These are phyloP conservation scores for Pseudocercospora macadamiae DNA, from an alignment of 2,329 filamentous ascomycete genomes.

Conservation along the genomic window DNA sequence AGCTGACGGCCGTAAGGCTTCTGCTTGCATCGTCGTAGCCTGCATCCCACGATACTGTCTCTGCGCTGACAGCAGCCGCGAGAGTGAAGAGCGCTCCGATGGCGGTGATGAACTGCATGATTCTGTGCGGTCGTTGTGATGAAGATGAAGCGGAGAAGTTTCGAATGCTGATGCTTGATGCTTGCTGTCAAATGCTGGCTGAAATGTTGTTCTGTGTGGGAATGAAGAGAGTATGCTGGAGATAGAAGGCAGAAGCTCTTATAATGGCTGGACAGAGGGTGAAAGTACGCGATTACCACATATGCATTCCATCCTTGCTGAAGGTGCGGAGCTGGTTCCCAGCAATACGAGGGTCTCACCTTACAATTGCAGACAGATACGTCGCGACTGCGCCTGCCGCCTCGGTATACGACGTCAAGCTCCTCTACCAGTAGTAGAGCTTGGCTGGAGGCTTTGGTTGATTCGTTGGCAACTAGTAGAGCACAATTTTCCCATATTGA, in stretches of 20 bases:
- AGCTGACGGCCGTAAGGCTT: conserved; percentile 61
- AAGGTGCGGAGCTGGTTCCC: conserved; percentile 1
- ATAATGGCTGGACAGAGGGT: neutral
- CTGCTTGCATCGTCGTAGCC: conserved; percentile 67
- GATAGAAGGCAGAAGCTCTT: neutral
- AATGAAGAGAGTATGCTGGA: neutral
- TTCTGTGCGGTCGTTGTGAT: conserved; percentile 1
- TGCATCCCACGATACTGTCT: conserved; percentile 64
- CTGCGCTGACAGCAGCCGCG: conserved; percentile 31
- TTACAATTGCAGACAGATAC: neutral
- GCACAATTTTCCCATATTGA: too few relatives aligned
- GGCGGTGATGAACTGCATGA: conserved; percentile 43
- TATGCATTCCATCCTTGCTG: conserved; percentile 3
- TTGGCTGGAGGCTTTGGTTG: too few relatives aligned
- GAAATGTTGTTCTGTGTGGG: neutral
- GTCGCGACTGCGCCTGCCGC: neutral
- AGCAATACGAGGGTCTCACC: neutral
- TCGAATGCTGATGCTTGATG: conserved; percentile 1
- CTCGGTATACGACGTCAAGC: too few relatives aligned
- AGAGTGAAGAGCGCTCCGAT: conserved; percentile 36
- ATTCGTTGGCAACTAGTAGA: too few relatives aligned
- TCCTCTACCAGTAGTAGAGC: too few relatives aligned
- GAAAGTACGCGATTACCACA: neutral
- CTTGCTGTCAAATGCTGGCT: neutral
- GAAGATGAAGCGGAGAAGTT: neutral